Percentiles rank a stretch among this genome's conserved stretches.
These are phyloP conservation scores for Pythium coloratum DNA, from an alignment of 352 stramenopile genomes.

Conservation along the genomic window DNA sequence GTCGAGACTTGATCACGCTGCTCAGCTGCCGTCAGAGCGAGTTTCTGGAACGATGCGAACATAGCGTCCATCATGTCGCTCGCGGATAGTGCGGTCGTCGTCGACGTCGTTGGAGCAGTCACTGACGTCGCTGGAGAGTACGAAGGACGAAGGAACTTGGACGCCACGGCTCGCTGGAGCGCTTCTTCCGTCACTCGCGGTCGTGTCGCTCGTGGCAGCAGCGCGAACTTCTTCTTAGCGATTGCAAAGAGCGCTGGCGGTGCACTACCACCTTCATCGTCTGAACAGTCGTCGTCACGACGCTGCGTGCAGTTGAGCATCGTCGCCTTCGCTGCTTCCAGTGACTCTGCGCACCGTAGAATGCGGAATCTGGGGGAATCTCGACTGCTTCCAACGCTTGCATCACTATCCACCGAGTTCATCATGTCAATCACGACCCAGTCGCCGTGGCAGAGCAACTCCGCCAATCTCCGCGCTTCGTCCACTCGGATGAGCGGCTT, in stretches of 20 bases:
- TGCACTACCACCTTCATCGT: neutral
- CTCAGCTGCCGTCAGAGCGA: slow-evolving; percentile 17
- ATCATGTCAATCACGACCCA: slow-evolving; percentile 36
- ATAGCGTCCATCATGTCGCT: slow-evolving; percentile 11
- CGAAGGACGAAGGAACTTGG: slow-evolving; percentile 21
- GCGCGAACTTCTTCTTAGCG: slow-evolving; percentile 39
- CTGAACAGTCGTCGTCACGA: slow-evolving; percentile 1
- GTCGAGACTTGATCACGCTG: slow-evolving; percentile 3
- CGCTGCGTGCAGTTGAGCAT: slow-evolving; percentile 21
- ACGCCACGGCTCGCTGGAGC: slow-evolving; percentile 34
- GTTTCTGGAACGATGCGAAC: slow-evolving; percentile 47
- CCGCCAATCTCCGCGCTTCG: neutral
- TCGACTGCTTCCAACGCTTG: neutral
- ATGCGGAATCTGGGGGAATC: slow-evolving; percentile 34
- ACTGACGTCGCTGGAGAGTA: neutral
- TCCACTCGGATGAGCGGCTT: slow-evolving; percentile 8
- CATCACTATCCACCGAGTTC: neutral
- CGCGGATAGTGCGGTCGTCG: neutral
- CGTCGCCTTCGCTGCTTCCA: slow-evolving; percentile 6
- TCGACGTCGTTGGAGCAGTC: neutral
- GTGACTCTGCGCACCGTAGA: slow-evolving; percentile 11
- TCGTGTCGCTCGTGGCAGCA: slow-evolving; percentile 35
- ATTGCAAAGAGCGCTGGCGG: slow-evolving; percentile 32
- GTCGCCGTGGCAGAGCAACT: slow-evolving; percentile 31
- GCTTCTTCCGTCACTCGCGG: slow-evolving; percentile 33